Evolutionary conservation across 192 early-diverging fungal genomes (phyloP), one percentile per base, ranked within the genome.

Genomic region (Geranomyces michiganensis): DNA sequence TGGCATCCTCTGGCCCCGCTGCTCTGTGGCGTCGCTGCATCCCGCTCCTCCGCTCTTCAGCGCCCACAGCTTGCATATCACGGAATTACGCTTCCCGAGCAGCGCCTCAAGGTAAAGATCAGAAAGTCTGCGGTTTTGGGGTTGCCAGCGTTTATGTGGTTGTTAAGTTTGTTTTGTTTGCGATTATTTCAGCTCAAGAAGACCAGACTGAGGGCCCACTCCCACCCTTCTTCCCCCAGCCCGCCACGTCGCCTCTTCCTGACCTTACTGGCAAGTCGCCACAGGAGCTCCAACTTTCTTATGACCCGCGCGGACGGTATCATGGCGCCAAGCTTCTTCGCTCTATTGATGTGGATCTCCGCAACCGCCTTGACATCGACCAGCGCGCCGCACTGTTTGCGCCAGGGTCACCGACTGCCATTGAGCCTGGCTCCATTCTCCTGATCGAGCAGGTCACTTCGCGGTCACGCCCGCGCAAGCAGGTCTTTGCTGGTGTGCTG

Each of bases 401-500:
- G 12, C 44, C 62, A 17, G 66, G 72, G 31, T 65, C 71, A 13
- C 73, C 76, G 10, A 45, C 65, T 31, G 72, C 72, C 12, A 65
- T 84, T 15, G 70, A 76, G 46, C 81, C 85, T 15, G 85, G 85
- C 26, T 78, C 78, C 55, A 67, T 87, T 44, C 21, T 87, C 4
- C 67, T 82, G 48, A 78, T 87, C 15, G 85, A 87, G 56, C 72
- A 81, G 27, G 59, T 84, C 44, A 65, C 78, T 17, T 84, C 82
- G 12, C 74, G 82, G 1, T 66, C 75, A 2, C 69, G 71, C 12
- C 82, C 85, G 43, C 31, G 76, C 27, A 79, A 64, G 30, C 70
- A 74, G 51, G 59, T 75, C 31, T 82, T 87, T 79, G 85, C 82
- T 27, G 85, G 85, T 17, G 77, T 84, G 12, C 62, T 84, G 21